Evolutionary conservation across 2,329 filamentous ascomycete genomes (phyloP), one percentile per base, ranked within the genome.

Genomic region (Colletotrichum chrysophilum): DNA sequence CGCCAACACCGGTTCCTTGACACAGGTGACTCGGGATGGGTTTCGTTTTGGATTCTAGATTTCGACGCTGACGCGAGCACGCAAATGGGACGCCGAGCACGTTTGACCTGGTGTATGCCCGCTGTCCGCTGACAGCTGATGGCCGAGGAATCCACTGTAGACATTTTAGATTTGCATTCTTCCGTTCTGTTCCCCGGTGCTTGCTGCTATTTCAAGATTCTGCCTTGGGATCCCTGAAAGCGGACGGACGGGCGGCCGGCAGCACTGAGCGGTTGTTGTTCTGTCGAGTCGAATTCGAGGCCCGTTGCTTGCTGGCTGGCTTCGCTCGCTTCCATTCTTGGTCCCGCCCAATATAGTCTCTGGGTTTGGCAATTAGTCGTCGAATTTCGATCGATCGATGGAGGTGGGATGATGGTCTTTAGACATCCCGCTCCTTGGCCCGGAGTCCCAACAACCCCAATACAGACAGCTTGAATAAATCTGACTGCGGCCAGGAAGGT

Each of bases 1-100:
- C 65, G n/a, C 30, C 48, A 58, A 58, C 65, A 60, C 52, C 32
- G 21, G 26, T 72, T 68, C 64, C 48, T 72, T 68, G 66, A 75
- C 66, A 38, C 74, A 76, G 71, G 74, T 75, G 71, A 76, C 74
- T 71, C 60, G 66, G 64, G 64, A 76, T 73, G 58, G 74, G 74
- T 76, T 76, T 76, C 74, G 74, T 76, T 76, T 73, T 52, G 62
- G 74, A 76, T 74, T 75, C 74, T 76, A 76, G 74, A 75, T 76
- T 75, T 74, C 30, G 74, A 74, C 70, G 64, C 70, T 74, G 70
- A 69, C 70, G 73, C 69, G 73, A 75, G 73, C 73, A 68, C 73
- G 58, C 58, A 72, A 68, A 75, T 67, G 69, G 68, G 69, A 75
- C 62, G 73, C 69, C 58, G 62, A 72, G 73, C 73, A 67, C 69